These are phyloP conservation scores for Sclerotinia spermophila DNA, from an alignment of 2,329 filamentous ascomycete species.

Conservation along the genomic window DNA sequence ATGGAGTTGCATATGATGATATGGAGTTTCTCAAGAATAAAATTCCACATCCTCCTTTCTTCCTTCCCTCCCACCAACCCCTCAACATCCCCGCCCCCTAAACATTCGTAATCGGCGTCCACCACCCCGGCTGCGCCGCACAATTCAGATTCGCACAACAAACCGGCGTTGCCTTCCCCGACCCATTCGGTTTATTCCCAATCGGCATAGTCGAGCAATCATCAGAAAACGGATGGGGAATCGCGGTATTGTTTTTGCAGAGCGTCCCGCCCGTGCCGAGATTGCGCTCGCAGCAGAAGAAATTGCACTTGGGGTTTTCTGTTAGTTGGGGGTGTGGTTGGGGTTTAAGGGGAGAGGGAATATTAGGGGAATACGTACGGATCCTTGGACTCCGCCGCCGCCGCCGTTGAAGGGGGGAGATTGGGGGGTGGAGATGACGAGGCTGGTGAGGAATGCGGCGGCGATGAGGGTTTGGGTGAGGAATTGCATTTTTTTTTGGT, in stretches of 20 bases:
- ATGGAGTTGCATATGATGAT: too few species aligned
- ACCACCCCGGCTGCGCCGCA: not conserved
- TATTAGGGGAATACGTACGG: not conserved
- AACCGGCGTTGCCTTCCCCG: not conserved
- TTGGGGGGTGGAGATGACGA: not conserved
- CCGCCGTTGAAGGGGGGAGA: not conserved
- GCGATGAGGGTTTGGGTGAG: not conserved
- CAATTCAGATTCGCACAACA: conserved; percentile 1
- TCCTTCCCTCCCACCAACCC: not conserved
- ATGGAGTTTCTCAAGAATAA: not conserved
- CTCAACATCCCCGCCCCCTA: not conserved
- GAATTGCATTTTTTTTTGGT: not conserved
- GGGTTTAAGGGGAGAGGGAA: too few species aligned
- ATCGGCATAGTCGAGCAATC: not conserved
- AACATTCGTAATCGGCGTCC: not conserved
- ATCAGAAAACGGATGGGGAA: not conserved
- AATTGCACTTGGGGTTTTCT: not conserved
- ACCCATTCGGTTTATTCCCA: not conserved
- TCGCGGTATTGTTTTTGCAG: not conserved
- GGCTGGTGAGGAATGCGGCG: not conserved
- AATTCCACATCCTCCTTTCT: not conserved
- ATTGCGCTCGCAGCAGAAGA: conserved; percentile 1
- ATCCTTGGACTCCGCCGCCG: not conserved
- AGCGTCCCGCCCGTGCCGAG: not conserved
- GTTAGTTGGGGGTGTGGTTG: not conserved